phyloP scores from a whole-genome alignment of 352 stramenopile species.

The Aphanomyces stellatus region DNA sequence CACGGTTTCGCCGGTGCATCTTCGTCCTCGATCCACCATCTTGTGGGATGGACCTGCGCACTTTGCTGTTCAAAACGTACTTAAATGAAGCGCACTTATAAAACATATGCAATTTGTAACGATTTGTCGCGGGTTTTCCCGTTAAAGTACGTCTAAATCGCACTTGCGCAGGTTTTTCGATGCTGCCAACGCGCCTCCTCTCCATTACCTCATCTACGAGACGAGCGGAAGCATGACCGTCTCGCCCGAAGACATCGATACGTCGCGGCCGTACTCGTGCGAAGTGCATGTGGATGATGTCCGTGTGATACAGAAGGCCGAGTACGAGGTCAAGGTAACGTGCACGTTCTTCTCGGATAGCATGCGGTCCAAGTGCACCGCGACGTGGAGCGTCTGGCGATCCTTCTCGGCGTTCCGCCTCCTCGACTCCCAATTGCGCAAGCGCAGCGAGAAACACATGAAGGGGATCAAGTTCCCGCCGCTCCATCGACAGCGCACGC shows the following conservation, averaged over 20 bases:
- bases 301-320: constrained; percentile 64
- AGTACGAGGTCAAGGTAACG: constrained; percentile 70
- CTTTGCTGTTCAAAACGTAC: no score
- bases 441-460: constrained; percentile 55
- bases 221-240: constrained; percentile 36
- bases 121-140: no score
- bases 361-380: constrained; percentile 47
- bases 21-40: no score
- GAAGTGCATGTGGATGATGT: constrained; percentile 56
- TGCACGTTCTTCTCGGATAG: constrained; percentile 70
- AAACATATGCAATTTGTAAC: no score
- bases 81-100: no score
- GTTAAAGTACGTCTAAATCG: no score
- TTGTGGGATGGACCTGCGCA: no score
- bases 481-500: constrained; percentile 49
- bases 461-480: constrained; percentile 82
- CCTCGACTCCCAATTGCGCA: constrained; percentile 70
- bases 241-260: constrained; percentile 76
- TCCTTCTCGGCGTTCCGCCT: constrained; percentile 72
- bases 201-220: no score
- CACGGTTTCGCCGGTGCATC: no score
- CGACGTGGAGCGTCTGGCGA: constrained; percentile 79
- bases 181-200: no score
- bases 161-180: no score
- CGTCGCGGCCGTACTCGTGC: constrained; percentile 46